These are phyloP conservation scores for Phytomonas sp. DNA, from an alignment of 208 protist species.

Conservation along the genomic window DNA sequence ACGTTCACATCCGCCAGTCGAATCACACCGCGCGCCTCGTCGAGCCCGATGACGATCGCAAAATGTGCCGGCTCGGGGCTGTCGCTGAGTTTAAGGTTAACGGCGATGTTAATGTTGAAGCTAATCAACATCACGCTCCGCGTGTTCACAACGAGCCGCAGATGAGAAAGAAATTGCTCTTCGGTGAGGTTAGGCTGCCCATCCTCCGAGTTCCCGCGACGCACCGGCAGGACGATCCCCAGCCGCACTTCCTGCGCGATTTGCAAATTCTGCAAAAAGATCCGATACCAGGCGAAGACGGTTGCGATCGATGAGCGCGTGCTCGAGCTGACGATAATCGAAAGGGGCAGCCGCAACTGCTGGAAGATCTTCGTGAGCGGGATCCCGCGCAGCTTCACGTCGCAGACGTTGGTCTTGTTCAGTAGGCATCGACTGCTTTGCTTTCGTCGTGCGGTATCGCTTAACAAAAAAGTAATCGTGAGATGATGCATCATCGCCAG, in stretches of 20 bases:
- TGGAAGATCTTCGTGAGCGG: conserved; percentile 80
- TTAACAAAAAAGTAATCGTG: conserved; percentile 58
- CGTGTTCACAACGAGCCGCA: conserved; percentile 47
- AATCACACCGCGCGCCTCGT: conserved; percentile 59
- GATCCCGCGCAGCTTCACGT: conserved; percentile 82
- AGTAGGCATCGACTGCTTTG: conserved; percentile 51
- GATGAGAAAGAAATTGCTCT: conserved; percentile 67
- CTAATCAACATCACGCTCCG: conserved; percentile 82
- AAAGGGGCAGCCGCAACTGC: conserved; percentile 69
- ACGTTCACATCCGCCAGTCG: conserved; percentile 85
- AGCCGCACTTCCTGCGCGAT: conserved; percentile 55
- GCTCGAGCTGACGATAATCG: conserved; percentile 65
- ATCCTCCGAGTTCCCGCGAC: conserved; percentile 72
- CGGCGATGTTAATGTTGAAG: conserved; percentile 80
- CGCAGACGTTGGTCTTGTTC: conserved; percentile 63
- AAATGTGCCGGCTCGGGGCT: conserved; percentile 67
- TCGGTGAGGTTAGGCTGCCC: conserved; percentile 77
- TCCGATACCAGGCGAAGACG: conserved; percentile 67
- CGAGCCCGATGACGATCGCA: conserved; percentile 81
- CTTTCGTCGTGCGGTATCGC: conserved; percentile 44
- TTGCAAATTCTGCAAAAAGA: conserved; percentile 73
- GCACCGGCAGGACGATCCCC: conserved; percentile 48
- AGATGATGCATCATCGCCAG: conserved; percentile 87
- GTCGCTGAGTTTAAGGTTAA: conserved; percentile 68
- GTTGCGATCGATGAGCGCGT: conserved; percentile 43